Conservation (phyloP, 306 rosid genomes). For the Cucumis cinereus region DNA sequence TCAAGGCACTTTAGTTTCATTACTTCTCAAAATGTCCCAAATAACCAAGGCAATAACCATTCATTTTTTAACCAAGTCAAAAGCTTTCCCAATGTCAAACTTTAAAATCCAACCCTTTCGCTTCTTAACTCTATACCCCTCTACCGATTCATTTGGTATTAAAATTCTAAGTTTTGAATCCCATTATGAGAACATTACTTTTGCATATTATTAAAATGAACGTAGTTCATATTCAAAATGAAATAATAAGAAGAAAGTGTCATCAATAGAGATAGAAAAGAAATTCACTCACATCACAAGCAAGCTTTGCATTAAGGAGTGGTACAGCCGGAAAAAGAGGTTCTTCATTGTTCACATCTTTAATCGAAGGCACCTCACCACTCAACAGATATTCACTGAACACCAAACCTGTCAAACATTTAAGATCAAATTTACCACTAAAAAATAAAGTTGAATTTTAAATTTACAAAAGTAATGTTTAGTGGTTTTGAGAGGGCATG, state of each 20-base stretch:
- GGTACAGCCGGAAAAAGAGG: slow-evolving; percentile 83
- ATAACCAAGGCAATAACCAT: too few species aligned
- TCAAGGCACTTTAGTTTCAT: too few species aligned
- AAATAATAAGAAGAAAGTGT: not conserved
- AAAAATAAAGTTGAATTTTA: not conserved
- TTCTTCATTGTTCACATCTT: slow-evolving; percentile 81
- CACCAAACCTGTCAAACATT: slow-evolving; percentile 58
- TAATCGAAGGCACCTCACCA: slow-evolving; percentile 78
- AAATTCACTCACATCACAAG: slow-evolving; percentile 43
- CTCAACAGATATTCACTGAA: slow-evolving; percentile 85
- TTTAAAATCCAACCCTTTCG: too few species aligned
- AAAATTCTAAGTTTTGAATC: too few species aligned
- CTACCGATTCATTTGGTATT: too few species aligned
- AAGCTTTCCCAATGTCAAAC: too few species aligned
- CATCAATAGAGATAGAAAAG: not conserved
- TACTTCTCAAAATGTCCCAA: too few species aligned
- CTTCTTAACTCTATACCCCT: too few species aligned
- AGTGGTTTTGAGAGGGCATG: not conserved
- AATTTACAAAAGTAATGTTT: not conserved
- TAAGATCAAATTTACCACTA: not conserved
- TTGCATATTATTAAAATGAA: not conserved
- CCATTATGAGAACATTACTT: not conserved
- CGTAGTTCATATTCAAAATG: not conserved
- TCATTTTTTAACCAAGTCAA: too few species aligned
- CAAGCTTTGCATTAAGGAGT: slow-evolving; percentile 34